These are phyloP conservation scores for Acanthamoeba divionensis DNA, from an alignment of 208 protist genomes.

Conservation along the genomic window DNA sequence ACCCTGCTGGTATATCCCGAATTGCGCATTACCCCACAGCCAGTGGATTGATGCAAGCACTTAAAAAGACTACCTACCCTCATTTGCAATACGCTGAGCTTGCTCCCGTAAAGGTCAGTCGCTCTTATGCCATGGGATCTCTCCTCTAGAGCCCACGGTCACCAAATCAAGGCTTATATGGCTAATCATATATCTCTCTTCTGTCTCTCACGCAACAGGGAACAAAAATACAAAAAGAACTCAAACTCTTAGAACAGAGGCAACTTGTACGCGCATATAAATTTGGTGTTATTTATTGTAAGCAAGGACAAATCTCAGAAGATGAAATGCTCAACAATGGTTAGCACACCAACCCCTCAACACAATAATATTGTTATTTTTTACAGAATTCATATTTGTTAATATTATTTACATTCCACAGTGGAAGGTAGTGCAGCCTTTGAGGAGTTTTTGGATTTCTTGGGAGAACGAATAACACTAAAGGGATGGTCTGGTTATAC, in stretches of 20 bases:
- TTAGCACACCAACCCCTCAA: neutral
- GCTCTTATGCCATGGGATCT: neutral
- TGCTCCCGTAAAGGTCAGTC: neutral
- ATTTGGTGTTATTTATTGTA: constrained; percentile 44
- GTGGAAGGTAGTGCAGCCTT: constrained; percentile 11
- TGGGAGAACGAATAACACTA: constrained; percentile 29
- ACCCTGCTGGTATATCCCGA: neutral
- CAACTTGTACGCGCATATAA: constrained; percentile 27
- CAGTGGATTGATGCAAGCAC: neutral
- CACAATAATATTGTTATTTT: neutral
- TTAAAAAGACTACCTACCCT: constrained; percentile 43
- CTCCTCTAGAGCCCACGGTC: neutral
- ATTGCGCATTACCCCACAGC: constrained; percentile 39
- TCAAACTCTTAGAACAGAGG: neutral
- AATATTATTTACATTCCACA: neutral
- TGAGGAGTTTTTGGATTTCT: constrained; percentile 1
- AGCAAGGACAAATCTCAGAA: constrained; percentile 36
- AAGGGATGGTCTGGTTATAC: constrained; percentile 7
- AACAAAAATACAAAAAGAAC: neutral
- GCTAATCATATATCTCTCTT: neutral
- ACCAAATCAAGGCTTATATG: neutral
- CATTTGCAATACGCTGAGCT: constrained; percentile 38
- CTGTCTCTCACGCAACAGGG: neutral
- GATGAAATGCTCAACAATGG: constrained; percentile 42
- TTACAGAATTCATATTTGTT: neutral